A percentile compares a stretch with the other conserved stretches of the same genome.
phyloP scores from a whole-genome alignment of 768 basidiomycete genomes.

The Collybiopsis confluens region DNA sequence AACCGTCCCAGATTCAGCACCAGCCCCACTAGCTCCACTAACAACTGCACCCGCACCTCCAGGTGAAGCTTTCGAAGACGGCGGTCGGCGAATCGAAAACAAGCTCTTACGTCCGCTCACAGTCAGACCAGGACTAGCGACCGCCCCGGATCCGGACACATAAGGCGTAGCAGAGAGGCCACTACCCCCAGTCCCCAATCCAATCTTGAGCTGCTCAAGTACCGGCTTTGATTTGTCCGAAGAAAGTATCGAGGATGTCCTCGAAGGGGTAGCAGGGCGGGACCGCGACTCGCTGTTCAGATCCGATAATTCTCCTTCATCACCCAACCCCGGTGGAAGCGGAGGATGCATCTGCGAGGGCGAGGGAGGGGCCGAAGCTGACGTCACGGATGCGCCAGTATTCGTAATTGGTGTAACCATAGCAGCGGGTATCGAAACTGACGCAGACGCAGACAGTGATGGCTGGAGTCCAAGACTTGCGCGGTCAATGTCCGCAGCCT shows the following conservation, averaged over 20 bases:
- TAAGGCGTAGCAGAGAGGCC: too few relatives aligned
- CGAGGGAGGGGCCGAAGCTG: constrained; percentile 9
- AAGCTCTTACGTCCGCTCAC: not conserved
- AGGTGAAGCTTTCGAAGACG: not conserved
- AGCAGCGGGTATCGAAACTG: not conserved
- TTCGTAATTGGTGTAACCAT: not conserved
- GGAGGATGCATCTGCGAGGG: constrained; percentile 13
- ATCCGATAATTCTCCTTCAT: constrained; percentile 17
- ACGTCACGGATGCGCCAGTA: too few relatives aligned
- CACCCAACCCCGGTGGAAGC: constrained; percentile 12
- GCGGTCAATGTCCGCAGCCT: constrained; percentile 83
- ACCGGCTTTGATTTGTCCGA: constrained; percentile 11
- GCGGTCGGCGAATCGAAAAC: constrained; percentile 1
- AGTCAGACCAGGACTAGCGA: not conserved
- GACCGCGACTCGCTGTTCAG: constrained; percentile 10
- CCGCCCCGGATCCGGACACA: too few relatives aligned
- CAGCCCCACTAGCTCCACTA: too few relatives aligned
- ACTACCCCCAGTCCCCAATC: not conserved
- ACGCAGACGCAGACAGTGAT: constrained; percentile 18
- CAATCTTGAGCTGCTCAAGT: constrained; percentile 4
- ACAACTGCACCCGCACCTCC: not conserved
- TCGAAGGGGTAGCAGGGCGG: constrained; percentile 16
- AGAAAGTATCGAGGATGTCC: too few relatives aligned
- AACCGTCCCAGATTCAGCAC: not conserved
- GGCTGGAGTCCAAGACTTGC: constrained; percentile 61